Conservation (phyloP, 257 asterid species). For the Nicotiana sylvestris region DNA sequence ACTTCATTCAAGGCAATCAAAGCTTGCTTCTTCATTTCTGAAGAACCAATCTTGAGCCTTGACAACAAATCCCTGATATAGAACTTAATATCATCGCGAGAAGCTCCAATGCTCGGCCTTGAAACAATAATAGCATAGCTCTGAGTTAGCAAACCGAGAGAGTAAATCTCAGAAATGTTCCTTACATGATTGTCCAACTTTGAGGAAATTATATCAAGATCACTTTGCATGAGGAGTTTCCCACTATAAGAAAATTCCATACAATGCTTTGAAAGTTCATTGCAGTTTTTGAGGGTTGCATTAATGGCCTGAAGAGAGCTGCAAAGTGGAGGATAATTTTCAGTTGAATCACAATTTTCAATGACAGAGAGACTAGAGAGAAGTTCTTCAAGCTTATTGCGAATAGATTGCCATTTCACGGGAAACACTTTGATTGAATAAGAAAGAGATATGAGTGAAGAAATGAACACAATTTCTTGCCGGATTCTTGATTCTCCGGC, state of each 20-base stretch:
- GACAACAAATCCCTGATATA: slow-evolving; percentile 65
- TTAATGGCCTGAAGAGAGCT: slow-evolving; percentile 46
- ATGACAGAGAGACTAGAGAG: slow-evolving; percentile 58
- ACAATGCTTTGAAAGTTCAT: slow-evolving; percentile 49
- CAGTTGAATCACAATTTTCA: slow-evolving; percentile 49
- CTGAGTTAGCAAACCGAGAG: slow-evolving; percentile 62
- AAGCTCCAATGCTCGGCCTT: slow-evolving; percentile 62
- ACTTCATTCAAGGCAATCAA: slow-evolving; percentile 53
- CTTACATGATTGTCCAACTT: slow-evolving; percentile 45
- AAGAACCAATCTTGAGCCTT: slow-evolving; percentile 60
- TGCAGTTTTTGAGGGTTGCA: slow-evolving; percentile 40
- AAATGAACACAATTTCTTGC: slow-evolving; percentile 37
- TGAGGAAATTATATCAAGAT: slow-evolving; percentile 58
- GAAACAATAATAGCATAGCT: slow-evolving; percentile 66
- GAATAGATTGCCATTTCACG: slow-evolving; percentile 57
- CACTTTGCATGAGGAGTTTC: slow-evolving; percentile 88
- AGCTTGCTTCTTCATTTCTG: slow-evolving; percentile 75
- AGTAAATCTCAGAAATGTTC: slow-evolving; percentile 52
- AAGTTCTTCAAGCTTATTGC: slow-evolving; percentile 69
- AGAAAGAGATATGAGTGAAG: slow-evolving; percentile 58
- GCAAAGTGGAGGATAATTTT: slow-evolving; percentile 38
- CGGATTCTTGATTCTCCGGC: slow-evolving; percentile 27
- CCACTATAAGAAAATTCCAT: slow-evolving; percentile 56
- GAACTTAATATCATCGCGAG: slow-evolving; percentile 62
- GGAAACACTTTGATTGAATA: slow-evolving; percentile 63